Conservation (phyloP, 1,139 yeast species). For the Nakaseomyces kungkrabaensis region DNA sequence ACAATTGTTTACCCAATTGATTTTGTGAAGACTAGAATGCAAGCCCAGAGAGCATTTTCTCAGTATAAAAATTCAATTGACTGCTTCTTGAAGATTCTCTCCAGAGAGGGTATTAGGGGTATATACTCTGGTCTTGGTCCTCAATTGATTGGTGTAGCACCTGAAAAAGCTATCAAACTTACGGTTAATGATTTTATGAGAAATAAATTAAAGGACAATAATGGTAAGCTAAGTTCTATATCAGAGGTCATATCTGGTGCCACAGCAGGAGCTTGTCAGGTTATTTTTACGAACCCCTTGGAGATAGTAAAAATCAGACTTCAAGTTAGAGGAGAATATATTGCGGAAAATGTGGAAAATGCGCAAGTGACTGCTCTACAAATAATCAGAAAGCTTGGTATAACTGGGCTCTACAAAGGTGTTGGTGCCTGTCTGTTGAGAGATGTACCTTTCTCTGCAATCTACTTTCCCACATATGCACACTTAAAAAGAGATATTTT, state of each 20-base stretch:
- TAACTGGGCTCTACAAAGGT: constrained; percentile 83
- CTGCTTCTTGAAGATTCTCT: constrained; percentile 70
- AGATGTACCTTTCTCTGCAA: constrained; percentile 95
- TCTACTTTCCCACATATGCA: constrained; percentile 95
- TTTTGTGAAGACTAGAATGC: constrained; percentile 94
- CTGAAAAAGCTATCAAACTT: constrained; percentile 93
- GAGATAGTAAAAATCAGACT: constrained; percentile 92
- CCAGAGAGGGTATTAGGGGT: constrained; percentile 77
- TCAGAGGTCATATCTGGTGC: constrained; percentile 87
- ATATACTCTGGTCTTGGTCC: constrained; percentile 90
- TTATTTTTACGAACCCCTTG: constrained; percentile 87
- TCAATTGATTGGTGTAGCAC: constrained; percentile 93
- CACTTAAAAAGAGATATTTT: constrained; percentile 77
- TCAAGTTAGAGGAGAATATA: constrained; percentile 79
- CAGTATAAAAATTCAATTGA: constrained; percentile 73
- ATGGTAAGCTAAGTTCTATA: constrained; percentile 49
- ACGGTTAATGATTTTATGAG: constrained; percentile 89
- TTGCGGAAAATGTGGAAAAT: constrained; percentile 19
- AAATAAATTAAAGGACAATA: constrained; percentile 50
- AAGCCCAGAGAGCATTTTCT: constrained; percentile 70
- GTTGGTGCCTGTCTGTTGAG: constrained; percentile 85
- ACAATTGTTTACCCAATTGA: constrained; percentile 97
- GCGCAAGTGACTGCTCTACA: constrained; percentile 48
- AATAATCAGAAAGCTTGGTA: constrained; percentile 70
- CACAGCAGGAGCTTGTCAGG: constrained; percentile 95